Base-by-base conservation (phyloP, 345 rosid species). In the Heritiera littoralis region DNA sequence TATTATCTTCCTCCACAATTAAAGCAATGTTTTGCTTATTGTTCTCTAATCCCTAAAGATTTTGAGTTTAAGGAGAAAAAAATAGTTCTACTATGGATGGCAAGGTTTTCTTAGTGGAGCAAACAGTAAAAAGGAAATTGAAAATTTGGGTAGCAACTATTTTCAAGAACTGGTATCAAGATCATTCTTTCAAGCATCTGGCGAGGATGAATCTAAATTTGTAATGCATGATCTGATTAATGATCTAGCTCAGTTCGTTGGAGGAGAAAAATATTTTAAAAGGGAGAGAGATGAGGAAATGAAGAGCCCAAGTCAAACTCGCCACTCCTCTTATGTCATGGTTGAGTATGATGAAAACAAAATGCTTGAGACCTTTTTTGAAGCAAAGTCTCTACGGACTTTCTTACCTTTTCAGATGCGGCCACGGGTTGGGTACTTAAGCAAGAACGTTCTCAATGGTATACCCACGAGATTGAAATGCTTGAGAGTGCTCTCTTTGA, bases 211-310 rank as follows among this genome's bases (percentile, higher is more conserved):
- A 23, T 43, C 70, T 45, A 5, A n/a, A 2, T 82, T 52, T 71
- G 67, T 75, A 11, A 69, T 83, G 75, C 85, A 79, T 45, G 82
- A 79, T 63, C 77, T 83, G 1, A 32, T 83, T 9, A 64, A 83
- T 46, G 80, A 83, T 40, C 51, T 83, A 18, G 85, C 83, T 15
- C 13, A 9, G 3, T 54, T 2, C 2, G 56, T 71, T 5, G 76
- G 71, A 2, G 74, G 72, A 52, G 45, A 45, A 40, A 6, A 23
- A 9, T 46, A n/a, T 68, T n/a, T 43, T 18, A 30, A 51, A 30
- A 23, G 4, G 59, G 59, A 10, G 12, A 4, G 20, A 46, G 0
- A 20, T 46, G 10, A 71, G 5, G 32, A 46, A 28, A 23, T 14
- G 20, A 11, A 23, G 13, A 0, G 0, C 52, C 14, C 15, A 49